A percentile compares a stretch with the other conserved stretches of the same genome.
Conservation (phyloP, 306 rosid species). For the Ormosia emarginata region DNA sequence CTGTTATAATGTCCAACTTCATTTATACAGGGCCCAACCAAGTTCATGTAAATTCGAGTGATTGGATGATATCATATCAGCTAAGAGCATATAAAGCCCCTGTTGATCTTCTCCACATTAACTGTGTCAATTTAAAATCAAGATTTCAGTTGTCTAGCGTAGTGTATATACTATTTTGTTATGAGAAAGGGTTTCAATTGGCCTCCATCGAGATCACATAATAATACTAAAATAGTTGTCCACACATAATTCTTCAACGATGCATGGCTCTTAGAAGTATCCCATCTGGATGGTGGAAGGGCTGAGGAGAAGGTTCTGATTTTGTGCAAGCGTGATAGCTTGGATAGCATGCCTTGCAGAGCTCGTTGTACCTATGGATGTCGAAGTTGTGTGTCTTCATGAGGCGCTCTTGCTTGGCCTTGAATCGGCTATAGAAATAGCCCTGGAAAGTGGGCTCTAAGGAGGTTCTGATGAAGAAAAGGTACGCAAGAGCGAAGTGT, state of each 20-base stretch:
- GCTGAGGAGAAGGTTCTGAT: neutral
- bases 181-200: neutral
- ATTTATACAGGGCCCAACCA: neutral
- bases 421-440: slow-evolving; percentile 52
- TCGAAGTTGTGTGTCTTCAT: slow-evolving; percentile 57
- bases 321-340: neutral
- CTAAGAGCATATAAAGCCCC: neutral
- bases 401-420: slow-evolving; percentile 49
- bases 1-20: neutral
- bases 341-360: slow-evolving; percentile 50
- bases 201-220: neutral
- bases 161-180: neutral
- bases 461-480: slow-evolving; percentile 65
- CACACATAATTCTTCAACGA: neutral
- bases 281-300: neutral
- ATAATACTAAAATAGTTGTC: neutral
- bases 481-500: slow-evolving; percentile 50
- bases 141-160: neutral
- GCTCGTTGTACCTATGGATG: slow-evolving; percentile 36
- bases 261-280: neutral
- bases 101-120: neutral
- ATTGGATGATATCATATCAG: neutral
- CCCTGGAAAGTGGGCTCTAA: slow-evolving; percentile 75
- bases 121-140: neutral
- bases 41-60: neutral